Evolutionary conservation across 163 green algal species (phyloP), one percentile per base, ranked within the genome.

Genomic region (Picocystis sp.): DNA sequence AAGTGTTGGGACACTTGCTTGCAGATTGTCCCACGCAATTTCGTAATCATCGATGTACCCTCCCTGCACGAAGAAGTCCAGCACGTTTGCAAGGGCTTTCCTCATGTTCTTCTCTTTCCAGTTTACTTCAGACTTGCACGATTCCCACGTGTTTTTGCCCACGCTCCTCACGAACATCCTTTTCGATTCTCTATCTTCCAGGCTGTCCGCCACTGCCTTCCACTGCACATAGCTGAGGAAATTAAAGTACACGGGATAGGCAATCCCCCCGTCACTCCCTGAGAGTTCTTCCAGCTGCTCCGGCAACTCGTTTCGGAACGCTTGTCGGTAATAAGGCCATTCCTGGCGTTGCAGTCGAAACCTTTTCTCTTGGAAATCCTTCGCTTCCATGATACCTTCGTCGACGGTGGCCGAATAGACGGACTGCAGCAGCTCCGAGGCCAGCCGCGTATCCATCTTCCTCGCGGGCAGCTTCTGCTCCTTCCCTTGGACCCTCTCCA

Each of bases 31-130:
- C 29, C 58, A 56, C 3, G 65, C 62, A 2, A 77, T 2, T 57
- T 72, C 63, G 11, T 55, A 70, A 3, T 51, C 47, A 38, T 59
- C 67, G 0, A 64, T 43, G 57, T 73, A 73, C n/a, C 61, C 58
- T 17, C 50, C 51, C 33, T 48, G n/a, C 17, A 56, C 43, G 19
- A 76, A 58, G 3, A 33, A 3, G 12, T 47, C 12, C 33, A 76
- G 50, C 34, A 19, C 25, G 22, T 15, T 33, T 3, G 21, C 45
- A 38, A 38, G 29, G 29, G 29, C 29, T 38, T 38, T 38, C 8
- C 29, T 38, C 29, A 38, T 38, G 8, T 38, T 38, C 8, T 38
- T 38, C 29, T 38, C 29, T 8, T 12, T 38, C 29, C 29, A 38
- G 8, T 38, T 5, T 9, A 17, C 42, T 3, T 45, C 35, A 47